A percentile compares a stretch with the other conserved stretches of the same genome.
These are phyloP conservation scores for Chlamydomonas sp. DNA, from an alignment of 139 green algal genomes.

Conservation along the genomic window DNA sequence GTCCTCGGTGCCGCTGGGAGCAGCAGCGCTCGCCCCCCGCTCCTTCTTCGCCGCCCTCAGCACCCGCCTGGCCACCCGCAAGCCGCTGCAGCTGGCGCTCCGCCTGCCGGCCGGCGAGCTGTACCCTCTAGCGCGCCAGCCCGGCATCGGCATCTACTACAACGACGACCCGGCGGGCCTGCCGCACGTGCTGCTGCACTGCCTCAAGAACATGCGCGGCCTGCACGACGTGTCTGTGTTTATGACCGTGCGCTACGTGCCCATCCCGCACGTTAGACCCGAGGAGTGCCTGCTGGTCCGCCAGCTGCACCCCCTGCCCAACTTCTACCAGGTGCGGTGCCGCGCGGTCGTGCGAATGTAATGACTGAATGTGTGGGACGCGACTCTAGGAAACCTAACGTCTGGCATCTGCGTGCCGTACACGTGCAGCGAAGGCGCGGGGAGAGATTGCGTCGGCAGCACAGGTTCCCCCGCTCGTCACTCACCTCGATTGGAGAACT, in stretches of 20 bases:
- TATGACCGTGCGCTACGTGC: background rate
- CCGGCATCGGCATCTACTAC: slow-evolving; percentile 10
- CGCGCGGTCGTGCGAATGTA: background rate
- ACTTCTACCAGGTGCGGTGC: background rate
- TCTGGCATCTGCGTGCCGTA: too few relatives aligned
- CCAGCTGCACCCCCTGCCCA: background rate
- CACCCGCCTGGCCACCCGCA: background rate
- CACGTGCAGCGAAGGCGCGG: too few relatives aligned
- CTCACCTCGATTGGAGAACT: too few relatives aligned
- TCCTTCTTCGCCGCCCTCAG: background rate
- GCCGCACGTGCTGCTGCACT: background rate
- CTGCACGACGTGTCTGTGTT: slow-evolving; percentile 1
- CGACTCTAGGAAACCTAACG: too few relatives aligned
- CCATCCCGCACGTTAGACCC: background rate
- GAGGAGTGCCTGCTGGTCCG: background rate
- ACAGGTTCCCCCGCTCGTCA: too few relatives aligned
- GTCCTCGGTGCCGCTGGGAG: too few relatives aligned
- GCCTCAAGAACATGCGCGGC: background rate
- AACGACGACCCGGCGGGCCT: background rate
- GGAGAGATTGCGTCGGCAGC: too few relatives aligned
- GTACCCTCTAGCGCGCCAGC: background rate
- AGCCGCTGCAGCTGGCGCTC: background rate
- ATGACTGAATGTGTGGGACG: too few relatives aligned
- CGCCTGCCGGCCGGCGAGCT: background rate
- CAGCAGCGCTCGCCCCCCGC: background rate